phyloP scores from a whole-genome alignment of 768 basidiomycete genomes.

The Boletus subparvulus region DNA sequence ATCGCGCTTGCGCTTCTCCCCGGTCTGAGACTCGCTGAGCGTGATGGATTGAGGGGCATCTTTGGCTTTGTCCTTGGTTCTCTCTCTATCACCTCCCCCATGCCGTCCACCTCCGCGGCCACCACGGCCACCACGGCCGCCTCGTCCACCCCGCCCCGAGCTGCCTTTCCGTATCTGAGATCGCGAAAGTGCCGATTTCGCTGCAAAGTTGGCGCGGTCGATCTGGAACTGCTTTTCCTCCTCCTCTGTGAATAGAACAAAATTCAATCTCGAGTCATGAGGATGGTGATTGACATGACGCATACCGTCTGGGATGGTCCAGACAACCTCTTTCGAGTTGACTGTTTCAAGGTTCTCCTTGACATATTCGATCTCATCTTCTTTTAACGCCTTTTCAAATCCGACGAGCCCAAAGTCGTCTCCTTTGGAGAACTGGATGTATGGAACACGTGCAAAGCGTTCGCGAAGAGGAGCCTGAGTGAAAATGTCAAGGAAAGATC shows the following conservation, averaged over 20 bases:
- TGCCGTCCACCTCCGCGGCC: constrained; percentile 19
- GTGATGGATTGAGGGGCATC: constrained; percentile 21
- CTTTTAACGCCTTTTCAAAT: constrained; percentile 63
- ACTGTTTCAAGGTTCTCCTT: constrained; percentile 64
- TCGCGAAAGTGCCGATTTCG: constrained; percentile 46
- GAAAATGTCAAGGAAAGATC: background rate
- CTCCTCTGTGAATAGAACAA: constrained; percentile 47
- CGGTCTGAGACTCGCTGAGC: constrained; percentile 45
- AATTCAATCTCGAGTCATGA: background rate
- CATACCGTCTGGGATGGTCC: constrained; percentile 63
- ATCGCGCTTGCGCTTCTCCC: constrained; percentile 76
- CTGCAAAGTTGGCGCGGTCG: constrained; percentile 70
- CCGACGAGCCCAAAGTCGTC: constrained; percentile 48
- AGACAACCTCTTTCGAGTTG: constrained; percentile 61
- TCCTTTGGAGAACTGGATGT: constrained; percentile 47
- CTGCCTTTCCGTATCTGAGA: constrained; percentile 39
- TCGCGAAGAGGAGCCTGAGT: constrained; percentile 45
- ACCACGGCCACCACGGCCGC: constrained; percentile 32
- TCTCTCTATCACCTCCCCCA: constrained; percentile 24
- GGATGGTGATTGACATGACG: background rate
- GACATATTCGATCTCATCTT: constrained; percentile 71
- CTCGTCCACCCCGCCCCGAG: constrained; percentile 44
- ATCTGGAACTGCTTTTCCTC: constrained; percentile 72
- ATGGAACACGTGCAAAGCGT: constrained; percentile 47
- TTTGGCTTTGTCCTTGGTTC: constrained; percentile 13